phyloP scores from a whole-genome alignment of 331 rosid species.

The Stylosanthes scabra region DNA sequence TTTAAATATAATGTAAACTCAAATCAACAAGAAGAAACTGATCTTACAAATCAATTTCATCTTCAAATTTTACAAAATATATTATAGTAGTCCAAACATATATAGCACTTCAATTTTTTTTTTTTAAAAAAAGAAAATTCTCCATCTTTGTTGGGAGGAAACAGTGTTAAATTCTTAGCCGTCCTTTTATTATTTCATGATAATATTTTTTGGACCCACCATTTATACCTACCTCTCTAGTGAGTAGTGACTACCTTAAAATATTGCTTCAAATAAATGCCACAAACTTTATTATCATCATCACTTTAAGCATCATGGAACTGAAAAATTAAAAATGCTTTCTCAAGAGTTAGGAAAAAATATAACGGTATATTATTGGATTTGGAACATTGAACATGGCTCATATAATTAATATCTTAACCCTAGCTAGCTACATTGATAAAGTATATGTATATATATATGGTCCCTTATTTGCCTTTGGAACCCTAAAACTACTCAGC shows the following conservation, averaged over 20 bases:
- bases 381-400: slow-evolving; percentile 46
- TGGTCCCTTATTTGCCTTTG: slow-evolving; percentile 29
- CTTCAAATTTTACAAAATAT: neutral
- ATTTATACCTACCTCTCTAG: slow-evolving; percentile 24
- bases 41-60: neutral
- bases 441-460: slow-evolving; percentile 8
- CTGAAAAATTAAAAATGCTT: slow-evolving; percentile 19
- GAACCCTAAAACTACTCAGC: slow-evolving; percentile 16
- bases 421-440: slow-evolving; percentile 25
- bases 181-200: slow-evolving; percentile 25
- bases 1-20: neutral
- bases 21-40: neutral
- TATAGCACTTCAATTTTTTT: no score
- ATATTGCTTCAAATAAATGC: slow-evolving; percentile 41
- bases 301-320: slow-evolving; percentile 31
- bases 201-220: slow-evolving; percentile 45
- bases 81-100: neutral
- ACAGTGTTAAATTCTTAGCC: slow-evolving; percentile 19
- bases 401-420: slow-evolving; percentile 31
- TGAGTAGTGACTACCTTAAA: slow-evolving; percentile 38
- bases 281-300: slow-evolving; percentile 31
- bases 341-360: neutral
- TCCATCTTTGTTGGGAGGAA: neutral
- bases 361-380: neutral
- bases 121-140: neutral